Base-by-base conservation (phyloP, 75 land plant species). In the Cryptomeria japonica region DNA sequence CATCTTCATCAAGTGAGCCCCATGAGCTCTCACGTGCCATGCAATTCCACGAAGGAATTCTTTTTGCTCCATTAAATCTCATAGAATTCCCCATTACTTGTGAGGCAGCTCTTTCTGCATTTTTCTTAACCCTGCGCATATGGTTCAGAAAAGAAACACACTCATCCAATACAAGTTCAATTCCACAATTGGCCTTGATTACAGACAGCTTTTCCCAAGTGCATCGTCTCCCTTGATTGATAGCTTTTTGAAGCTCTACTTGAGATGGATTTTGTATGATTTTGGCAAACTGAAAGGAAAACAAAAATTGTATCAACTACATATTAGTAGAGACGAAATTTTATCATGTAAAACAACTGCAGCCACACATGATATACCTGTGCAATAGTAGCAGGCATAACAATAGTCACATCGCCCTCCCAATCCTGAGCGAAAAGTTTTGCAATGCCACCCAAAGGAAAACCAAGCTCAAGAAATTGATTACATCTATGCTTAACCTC, bases 381-480 rank as follows among this genome's bases (percentile, higher is more conserved):
- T 86, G 99, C 95, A 88, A 97, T 94, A 32, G 99, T 98, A 16
- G 99, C 99, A 83, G 99, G 99, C 99, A 98, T 97, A 64, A 98
- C 99, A 76, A 98, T 92, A 46, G 99, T 98, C 68, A 98, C 97
- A 91, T 98, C 99, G 25, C 99, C 99, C 89, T 98, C 99, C 99
- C 99, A 98, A 14, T 98, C 99, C 87, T 98, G 99, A 88, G 99
- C 96, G 91, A 98, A 95, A 18, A 98, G 91, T 89, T 95, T 98
- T 25, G 99, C 97, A 87, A 98, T 51, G 79, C 99, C 99, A 28
- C 95, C 94, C 84, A 97, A 72, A 41, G 93, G 96, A 88, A 98
- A 96, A 47, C 99, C 98, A 87, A 98, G 95, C 89, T 97, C 96
- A 88, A 97, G 83, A 79, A 96, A 86, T 90, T 98, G 99, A 88